A percentile compares a stretch with the other conserved stretches of the same genome.
These are phyloP conservation scores for Raddia distichophylla DNA, from an alignment of 176 grass and related monocot genomes.

Conservation along the genomic window DNA sequence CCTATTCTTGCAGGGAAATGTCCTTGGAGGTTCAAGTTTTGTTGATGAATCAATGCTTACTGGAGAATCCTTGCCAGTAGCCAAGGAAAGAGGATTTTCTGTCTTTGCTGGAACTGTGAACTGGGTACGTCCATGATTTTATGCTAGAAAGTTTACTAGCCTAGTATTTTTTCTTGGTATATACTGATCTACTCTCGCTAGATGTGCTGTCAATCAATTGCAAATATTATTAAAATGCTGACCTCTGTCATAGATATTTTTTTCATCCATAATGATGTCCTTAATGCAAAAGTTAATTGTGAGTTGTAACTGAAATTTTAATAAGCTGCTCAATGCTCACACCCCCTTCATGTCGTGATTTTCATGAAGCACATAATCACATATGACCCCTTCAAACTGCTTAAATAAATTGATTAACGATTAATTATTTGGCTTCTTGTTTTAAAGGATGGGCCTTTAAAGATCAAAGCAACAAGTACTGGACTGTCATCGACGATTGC, in stretches of 20 bases:
- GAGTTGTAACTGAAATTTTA: background rate
- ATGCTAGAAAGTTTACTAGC: background rate
- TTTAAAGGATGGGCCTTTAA: constrained; percentile 89
- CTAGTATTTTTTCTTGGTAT: background rate
- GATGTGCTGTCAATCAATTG: background rate
- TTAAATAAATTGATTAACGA: constrained; percentile 34
- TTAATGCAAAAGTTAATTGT: background rate
- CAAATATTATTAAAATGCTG: background rate
- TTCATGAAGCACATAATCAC: background rate
- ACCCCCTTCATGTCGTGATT: background rate
- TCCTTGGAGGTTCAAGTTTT: constrained; percentile 80
- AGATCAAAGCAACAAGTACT: constrained; percentile 77
- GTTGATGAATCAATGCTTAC: constrained; percentile 99
- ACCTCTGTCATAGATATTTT: background rate
- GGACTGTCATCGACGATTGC: constrained; percentile 93
- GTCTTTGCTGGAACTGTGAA: constrained; percentile 98
- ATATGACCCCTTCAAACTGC: background rate
- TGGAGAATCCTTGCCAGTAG: constrained; percentile 91
- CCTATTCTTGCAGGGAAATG: constrained; percentile 64
- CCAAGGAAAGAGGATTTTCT: constrained; percentile 78
- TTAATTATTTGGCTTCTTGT: constrained; percentile 22
- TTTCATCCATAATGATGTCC: background rate
- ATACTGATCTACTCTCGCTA: constrained; percentile 14
- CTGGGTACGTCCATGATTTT: constrained; percentile 62
- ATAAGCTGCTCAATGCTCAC: constrained; percentile 36